Evolutionary conservation across 2,329 filamentous ascomycete genomes (phyloP), one percentile per base, ranked within the genome.

Genomic region (Trichophyton rubrum): DNA sequence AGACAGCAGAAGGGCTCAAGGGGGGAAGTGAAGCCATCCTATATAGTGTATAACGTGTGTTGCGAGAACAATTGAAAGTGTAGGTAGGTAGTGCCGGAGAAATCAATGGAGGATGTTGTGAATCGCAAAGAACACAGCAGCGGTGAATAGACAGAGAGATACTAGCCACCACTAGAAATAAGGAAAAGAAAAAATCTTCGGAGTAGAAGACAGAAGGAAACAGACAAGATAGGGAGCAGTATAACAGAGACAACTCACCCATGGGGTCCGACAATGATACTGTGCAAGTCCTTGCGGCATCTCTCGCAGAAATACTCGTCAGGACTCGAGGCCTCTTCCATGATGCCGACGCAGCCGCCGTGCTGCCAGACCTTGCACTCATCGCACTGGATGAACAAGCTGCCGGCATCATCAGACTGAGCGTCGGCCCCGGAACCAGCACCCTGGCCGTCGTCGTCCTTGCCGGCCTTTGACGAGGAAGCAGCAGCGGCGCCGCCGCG

Each of bases 351-450:
- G 71, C 93, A 99, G 63, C 91, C 92, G 68, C 93, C 93, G 72
- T 99, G 93, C 73, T 99, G 93, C 93, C 92, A 99, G 64, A 97
- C 93, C 72, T 95, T 95, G 79, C 93, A 99, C 65, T 89, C 81
- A 75, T 97, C 93, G 81, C 93, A 99, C 78, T 97, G 92, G 66
- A 99, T 91, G 75, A 96, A 99, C 75, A 97, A 87, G 59, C 91
- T 92, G 51, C 92, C 93, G 66, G 92, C 82, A 66, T 97, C 92
- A 69, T 96, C 90, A 35, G 85, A 84, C 64, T 89, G 79, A 64
- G 78, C 69, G 63, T 81, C 79, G 62, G 78, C 85, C 77, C 76
- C 85, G 55, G 55, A n/a, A 3, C 30, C 55, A 13, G 55, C 5
- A 57, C 20, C 55, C 8, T 30, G n/a, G 11, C 6, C 55, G 35